Conservation (phyloP, 1,139 yeast genomes). For the Lodderomyces jiufengensis region DNA sequence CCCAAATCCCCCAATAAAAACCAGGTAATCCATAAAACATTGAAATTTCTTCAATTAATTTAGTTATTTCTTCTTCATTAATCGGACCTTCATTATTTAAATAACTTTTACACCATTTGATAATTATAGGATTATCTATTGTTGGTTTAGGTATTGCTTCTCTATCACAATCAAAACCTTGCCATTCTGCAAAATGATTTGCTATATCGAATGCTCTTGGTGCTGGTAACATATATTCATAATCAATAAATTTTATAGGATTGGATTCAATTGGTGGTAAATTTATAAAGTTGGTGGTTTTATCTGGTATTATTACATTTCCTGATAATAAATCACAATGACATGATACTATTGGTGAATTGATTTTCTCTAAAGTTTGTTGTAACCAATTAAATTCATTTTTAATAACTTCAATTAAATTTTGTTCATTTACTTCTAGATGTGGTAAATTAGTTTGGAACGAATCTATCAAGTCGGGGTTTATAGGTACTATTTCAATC, state of each 20-base stretch:
- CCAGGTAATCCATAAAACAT: conserved; percentile 78
- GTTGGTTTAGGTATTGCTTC: conserved; percentile 56
- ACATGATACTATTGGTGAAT: conserved; percentile 57
- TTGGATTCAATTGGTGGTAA: conserved; percentile 32
- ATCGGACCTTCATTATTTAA: conserved; percentile 24
- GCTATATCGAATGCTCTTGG: conserved; percentile 82
- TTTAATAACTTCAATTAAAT: conserved; percentile 37
- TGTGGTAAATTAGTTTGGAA: conserved; percentile 32
- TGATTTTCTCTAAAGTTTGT: conserved; percentile 29
- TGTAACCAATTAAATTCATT: conserved; percentile 58
- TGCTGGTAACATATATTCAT: conserved; percentile 77
- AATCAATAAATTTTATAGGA: conserved; percentile 69
- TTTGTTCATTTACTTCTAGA: conserved; percentile 21
- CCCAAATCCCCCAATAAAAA: conserved; percentile 85
- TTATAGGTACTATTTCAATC: conserved; percentile 58
- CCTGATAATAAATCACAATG: conserved; percentile 76
- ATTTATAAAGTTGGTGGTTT: conserved; percentile 14
- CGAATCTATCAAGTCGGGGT: conserved; percentile 38
- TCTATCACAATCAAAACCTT: conserved; percentile 71
- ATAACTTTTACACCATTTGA: conserved; percentile 54
- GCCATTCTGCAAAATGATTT: conserved; percentile 88
- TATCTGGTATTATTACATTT: conserved; percentile 60
- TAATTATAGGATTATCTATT: conserved; percentile 39
- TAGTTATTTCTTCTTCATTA: conserved; percentile 17
- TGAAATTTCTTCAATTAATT: conserved; percentile 52